Base-by-base conservation (phyloP, 495 filamentous ascomycete genomes). In the Pseudevernia furfuracea region DNA sequence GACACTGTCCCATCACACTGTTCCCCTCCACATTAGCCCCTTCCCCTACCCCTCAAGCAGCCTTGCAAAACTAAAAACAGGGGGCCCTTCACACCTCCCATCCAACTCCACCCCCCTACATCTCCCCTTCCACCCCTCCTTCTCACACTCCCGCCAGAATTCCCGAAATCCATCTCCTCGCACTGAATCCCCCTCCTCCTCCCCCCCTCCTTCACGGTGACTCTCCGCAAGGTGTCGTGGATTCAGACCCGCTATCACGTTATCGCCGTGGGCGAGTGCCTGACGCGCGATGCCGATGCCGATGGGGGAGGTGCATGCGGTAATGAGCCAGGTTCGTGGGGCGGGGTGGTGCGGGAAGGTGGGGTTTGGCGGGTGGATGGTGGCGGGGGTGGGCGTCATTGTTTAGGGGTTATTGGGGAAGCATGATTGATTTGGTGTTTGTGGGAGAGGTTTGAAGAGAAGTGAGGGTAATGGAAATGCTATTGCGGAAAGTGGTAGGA, bases 291-390 rank as follows among this genome's bases (percentile, higher is more conserved):
- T 80, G 44, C 81, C 80, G 57, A 87, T 83, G 56, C 85, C 86
- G 69, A 96, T 82, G n/a, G 92, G 91, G 59, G 89, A 89, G 67
- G 90, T 80, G 25, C 88, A 87, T 56, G 89, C 87, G 34, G 92
- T 96, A 63, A 97, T 80, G 71, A 97, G 87, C 92, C 94, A 97
- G 73, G 90, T 88, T 63, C 85, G 81, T 32, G 84, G 83, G 46
- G 78, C 77, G 72, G 77, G 74, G 73, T 85, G 83, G 59, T 77
- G 72, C 36, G 85, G 85, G 71, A 86, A 87, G 44, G 80, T 78
- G 23, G 80, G 64, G 30, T 15, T 32, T 4, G 52, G 52, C 7
- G 52, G 12, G 49, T 53, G 49, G 8, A 14, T 36, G 28, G 63
- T 30, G 15, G 59, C 1, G 36, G 41, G 14, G 17, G 49, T 14